Evolutionary conservation across 495 filamentous ascomycete species (phyloP).

Genomic region (Hypoxylon subgilvum): DNA sequence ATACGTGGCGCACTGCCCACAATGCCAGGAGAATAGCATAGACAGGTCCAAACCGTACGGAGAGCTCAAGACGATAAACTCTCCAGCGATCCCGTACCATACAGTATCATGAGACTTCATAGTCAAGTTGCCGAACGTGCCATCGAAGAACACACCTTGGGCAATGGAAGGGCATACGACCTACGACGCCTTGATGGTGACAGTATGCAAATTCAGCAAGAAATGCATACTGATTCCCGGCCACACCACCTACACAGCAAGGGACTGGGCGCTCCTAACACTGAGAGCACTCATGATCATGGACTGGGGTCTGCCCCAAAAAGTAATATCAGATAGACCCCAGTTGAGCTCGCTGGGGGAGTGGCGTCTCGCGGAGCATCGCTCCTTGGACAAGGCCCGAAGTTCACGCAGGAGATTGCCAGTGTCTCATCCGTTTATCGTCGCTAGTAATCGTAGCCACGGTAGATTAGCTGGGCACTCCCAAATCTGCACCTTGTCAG

Average conservation of each 20-base stretch:
- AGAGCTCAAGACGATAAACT: not conserved
- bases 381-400: too few relatives aligned
- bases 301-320: not conserved
- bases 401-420: too few relatives aligned
- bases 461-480: too few relatives aligned
- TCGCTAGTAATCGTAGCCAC: too few relatives aligned
- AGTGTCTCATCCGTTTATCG: too few relatives aligned
- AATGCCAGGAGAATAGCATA: not conserved
- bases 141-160: not conserved
- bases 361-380: too few relatives aligned
- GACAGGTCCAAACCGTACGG: not conserved
- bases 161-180: not conserved
- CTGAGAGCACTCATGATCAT: not conserved
- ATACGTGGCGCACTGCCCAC: not conserved
- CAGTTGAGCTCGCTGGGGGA: too few relatives aligned
- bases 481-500: too few relatives aligned
- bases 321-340: slow-evolving; percentile 5
- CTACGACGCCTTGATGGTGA: not conserved
- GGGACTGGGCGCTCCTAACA: not conserved
- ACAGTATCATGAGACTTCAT: slow-evolving; percentile 3
- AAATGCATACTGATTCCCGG: not conserved
- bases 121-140: not conserved
- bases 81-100: not conserved
- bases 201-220: not conserved
- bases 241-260: not conserved